phyloP scores from a whole-genome alignment of 257 asterid genomes.

The Primulina huaijiensis region DNA sequence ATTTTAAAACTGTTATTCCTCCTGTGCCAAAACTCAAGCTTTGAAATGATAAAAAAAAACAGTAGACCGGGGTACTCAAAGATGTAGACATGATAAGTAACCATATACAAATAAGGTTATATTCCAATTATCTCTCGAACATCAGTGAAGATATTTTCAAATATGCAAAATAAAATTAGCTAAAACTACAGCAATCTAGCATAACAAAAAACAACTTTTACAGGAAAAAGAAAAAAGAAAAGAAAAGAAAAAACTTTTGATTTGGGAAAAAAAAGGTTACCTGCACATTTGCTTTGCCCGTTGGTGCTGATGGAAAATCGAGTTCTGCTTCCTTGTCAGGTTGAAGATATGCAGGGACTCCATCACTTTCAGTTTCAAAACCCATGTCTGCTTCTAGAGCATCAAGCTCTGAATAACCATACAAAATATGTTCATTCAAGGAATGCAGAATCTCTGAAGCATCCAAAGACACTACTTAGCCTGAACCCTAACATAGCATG shows the following conservation, averaged over 20 bases:
- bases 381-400: constrained; percentile 99
- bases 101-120: not conserved
- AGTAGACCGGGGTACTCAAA: too few species aligned
- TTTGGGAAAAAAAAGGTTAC: constrained; percentile 34
- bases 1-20: too few species aligned
- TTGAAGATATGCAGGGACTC: constrained; percentile 91
- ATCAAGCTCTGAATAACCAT: constrained; percentile 73
- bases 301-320: constrained; percentile 90
- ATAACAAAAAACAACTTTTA: constrained; percentile 11
- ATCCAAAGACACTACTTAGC: not conserved
- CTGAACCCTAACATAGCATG: not conserved
- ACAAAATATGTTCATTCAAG: constrained; percentile 6
- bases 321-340: constrained; percentile 83
- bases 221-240: constrained; percentile 8
- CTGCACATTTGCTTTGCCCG: constrained; percentile 58
- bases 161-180: too few species aligned
- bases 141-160: not conserved
- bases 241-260: not conserved
- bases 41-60: too few species aligned
- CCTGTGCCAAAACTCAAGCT: too few species aligned
- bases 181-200: not conserved
- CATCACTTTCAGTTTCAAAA: constrained; percentile 76
- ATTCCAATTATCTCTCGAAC: not conserved
- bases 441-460: not conserved
- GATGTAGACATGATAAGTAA: too few species aligned